Conservation (phyloP, 257 asterid genomes). For the Solanum phureja region DNA sequence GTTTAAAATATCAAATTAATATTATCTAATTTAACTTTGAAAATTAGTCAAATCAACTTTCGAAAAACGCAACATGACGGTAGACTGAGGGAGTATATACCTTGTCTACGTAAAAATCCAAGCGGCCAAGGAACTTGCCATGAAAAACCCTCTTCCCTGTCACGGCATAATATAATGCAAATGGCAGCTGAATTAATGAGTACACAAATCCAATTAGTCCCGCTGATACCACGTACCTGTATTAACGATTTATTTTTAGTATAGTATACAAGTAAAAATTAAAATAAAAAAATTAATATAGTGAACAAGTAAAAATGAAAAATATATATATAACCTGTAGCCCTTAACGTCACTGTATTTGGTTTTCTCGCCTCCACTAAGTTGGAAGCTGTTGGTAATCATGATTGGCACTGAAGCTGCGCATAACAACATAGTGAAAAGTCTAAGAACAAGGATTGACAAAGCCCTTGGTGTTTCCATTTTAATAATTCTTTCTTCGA, state of each 20-base stretch:
- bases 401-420: slow-evolving; percentile 37
- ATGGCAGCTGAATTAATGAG: slow-evolving; percentile 50
- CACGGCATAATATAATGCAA: slow-evolving; percentile 29
- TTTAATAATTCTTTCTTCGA: background rate
- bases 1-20: too few relatives aligned
- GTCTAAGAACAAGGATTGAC: slow-evolving; percentile 22
- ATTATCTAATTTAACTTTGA: too few relatives aligned
- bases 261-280: background rate
- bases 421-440: slow-evolving; percentile 25
- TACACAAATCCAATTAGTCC: slow-evolving; percentile 28
- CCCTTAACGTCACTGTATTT: slow-evolving; percentile 29
- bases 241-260: background rate
- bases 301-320: background rate
- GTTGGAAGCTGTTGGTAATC: slow-evolving; percentile 25
- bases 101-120: slow-evolving; percentile 63
- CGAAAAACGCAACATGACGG: background rate
- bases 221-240: slow-evolving; percentile 32
- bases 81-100: background rate
- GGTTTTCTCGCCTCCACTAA: slow-evolving; percentile 17
- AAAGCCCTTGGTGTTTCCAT: background rate
- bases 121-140: slow-evolving; percentile 23
- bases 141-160: slow-evolving; percentile 28
- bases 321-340: slow-evolving; percentile 21
- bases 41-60: background rate
- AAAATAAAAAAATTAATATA: background rate